Base-by-base conservation (phyloP, 768 basidiomycete species). In the Austroboletus festivus region DNA sequence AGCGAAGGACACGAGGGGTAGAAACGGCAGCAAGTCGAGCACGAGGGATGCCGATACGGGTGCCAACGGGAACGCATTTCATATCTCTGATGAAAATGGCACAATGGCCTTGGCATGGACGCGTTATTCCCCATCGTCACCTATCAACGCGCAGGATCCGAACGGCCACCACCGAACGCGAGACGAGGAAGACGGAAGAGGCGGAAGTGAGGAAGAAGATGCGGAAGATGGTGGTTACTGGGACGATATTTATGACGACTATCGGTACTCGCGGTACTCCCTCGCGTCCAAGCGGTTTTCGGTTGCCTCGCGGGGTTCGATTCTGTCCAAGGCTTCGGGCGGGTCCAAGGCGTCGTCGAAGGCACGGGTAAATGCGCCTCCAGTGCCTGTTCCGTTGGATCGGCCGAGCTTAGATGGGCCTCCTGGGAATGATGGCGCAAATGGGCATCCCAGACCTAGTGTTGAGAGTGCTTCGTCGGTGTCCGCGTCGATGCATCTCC, bases 181-280 rank as follows among this genome's bases (percentile, higher is more conserved):
- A 28, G 50, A 61, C 42, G 54, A 47, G 19, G 42, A 58, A 33
- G 42, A 11, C 10, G 48, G 23, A n/a, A n/a, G n/a, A 15, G 28
- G 41, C 13, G 62, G 30, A 26, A 44, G 53, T 20, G 57, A 42
- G 11, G 64, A 56, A 2, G 50, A 48, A 16, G 65, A 59, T 5
- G 59, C 58, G 15, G 68, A 64, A 24, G 68, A 68, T 26, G 67
- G 65, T 10, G 67, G 52, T 37, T 69, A 83, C 46, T 87, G 85
- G 80, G 86, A 88, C 45, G 85, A 88, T 54, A 88, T 90, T 43
- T 90, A 90, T 53, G 88, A 90, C 62, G 79, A 87, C 51, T 90
- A 90, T 60, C 76, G 84, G 20, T 88, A 88, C 53, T 86, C 85
- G 18, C 71, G 82, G 5, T 75, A 73, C 44, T 86, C 83, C 0